Conservation (phyloP, 495 filamentous ascomycete species). For the Darksidea phi region DNA sequence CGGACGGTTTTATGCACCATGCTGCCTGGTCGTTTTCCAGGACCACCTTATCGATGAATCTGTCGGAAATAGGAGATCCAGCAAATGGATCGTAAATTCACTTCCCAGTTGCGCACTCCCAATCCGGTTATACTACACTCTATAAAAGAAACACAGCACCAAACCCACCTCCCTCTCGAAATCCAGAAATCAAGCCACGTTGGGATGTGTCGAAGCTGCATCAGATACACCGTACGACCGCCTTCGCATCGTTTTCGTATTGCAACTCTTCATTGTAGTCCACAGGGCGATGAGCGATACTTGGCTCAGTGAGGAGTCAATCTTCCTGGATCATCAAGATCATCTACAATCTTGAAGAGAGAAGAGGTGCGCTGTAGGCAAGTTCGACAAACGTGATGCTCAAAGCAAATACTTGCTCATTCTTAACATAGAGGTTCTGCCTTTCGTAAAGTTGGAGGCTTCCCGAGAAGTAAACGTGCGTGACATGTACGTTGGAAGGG, state of each 20-base stretch:
- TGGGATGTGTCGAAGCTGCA: slow-evolving; percentile 8
- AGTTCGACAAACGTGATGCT: slow-evolving; percentile 13
- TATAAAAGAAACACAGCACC: too few species aligned
- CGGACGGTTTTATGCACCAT: too few species aligned
- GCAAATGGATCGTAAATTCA: too few species aligned
- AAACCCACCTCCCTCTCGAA: too few species aligned
- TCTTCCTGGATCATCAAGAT: slow-evolving; percentile 6
- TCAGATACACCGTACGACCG: slow-evolving; percentile 3
- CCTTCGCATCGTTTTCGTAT: slow-evolving; percentile 13
- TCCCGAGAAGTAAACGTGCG: neutral
- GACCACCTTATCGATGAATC: too few species aligned
- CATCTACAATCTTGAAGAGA: neutral
- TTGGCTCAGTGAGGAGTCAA: neutral
- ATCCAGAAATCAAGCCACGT: too few species aligned
- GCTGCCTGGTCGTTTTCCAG: too few species aligned
- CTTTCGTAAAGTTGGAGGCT: neutral
- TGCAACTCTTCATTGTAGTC: neutral
- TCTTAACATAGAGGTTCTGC: neutral
- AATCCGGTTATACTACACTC: too few species aligned
- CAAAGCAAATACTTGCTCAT: slow-evolving; percentile 11
- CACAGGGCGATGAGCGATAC: neutral
- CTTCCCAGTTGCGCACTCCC: too few species aligned
- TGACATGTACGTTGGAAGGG: neutral
- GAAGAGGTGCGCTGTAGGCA: neutral
- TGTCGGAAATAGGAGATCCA: too few species aligned